Evolutionary conservation across 352 stramenopile species (phyloP), one percentile per base, ranked within the genome.

Genomic region (Pythium grandisporangium): DNA sequence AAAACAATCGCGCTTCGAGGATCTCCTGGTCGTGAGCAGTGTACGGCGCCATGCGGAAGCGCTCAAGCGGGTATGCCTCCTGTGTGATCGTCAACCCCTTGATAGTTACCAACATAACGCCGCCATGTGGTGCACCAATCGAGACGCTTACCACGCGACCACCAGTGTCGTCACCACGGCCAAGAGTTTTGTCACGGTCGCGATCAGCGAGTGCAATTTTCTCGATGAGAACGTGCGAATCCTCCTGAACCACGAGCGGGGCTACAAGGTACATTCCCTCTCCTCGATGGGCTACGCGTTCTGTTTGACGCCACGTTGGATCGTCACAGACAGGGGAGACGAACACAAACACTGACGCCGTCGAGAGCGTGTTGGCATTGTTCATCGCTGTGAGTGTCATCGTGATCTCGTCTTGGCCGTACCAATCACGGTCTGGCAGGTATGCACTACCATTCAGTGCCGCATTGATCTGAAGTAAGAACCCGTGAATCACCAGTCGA

Each of bases 261-360:
- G 19, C n/a, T n/a, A n/a, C n/a, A n/a, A n/a, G n/a, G n/a, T n/a
- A n/a, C n/a, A n/a, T n/a, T n/a, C n/a, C n/a, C n/a, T n/a, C n/a
- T n/a, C n/a, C n/a, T 16, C 29, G 25, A 12, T 35, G 34, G 4
- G 11, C 11, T 4, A 26, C 14, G 14, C 2, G 20, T n/a, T 30
- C 6, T 5, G 6, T 20, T 23, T 5, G 37, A 24, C 12, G 22
- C 72, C 72, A 88, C 7, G 32, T 35, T 1, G 72, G 66, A 5
- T 63, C 48, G 40, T 88, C 70, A 24, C 72, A 88, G n/a, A 73
- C 54, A n/a, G 69, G 61, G 1, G 48, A 11, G 21, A 85, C 58
- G 37, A 62, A 69, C 10, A 84, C 33, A 12, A 58, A 64, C 13
- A 84, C 35, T 5, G 42, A 44, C 3, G 41, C 35, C 1, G 39